These are phyloP conservation scores for Malassezia arunalokei DNA, from an alignment of 1,284 basidiomycete genomes.

Conservation along the genomic window DNA sequence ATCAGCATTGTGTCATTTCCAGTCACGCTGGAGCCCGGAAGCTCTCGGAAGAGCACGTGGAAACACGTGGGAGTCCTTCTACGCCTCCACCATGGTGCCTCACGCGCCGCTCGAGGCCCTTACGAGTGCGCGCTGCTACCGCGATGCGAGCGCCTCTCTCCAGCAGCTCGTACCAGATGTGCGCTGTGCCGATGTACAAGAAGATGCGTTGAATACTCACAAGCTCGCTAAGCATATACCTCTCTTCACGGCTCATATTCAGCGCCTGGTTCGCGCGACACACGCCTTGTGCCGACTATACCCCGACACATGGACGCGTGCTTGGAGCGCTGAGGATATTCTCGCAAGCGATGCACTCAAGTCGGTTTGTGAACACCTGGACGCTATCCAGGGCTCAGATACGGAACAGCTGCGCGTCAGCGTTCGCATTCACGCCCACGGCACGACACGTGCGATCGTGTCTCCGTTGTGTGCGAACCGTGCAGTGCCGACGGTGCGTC, in stretches of 20 bases:
- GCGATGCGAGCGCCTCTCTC: neutral
- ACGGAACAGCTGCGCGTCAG: slow-evolving; percentile 7
- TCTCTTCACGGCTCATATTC: slow-evolving; percentile 9
- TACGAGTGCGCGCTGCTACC: slow-evolving; percentile 11
- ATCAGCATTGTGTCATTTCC: slow-evolving; percentile 11
- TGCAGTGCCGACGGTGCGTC: neutral
- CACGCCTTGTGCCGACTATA: neutral
- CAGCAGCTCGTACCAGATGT: too few relatives aligned
- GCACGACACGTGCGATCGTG: slow-evolving; percentile 1
- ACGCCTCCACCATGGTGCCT: neutral
- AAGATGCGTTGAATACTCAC: neutral
- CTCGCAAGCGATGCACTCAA: neutral
- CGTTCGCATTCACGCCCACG: slow-evolving; percentile 1
- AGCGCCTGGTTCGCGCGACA: slow-evolving; percentile 2
- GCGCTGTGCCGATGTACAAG: neutral
- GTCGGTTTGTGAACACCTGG: neutral
- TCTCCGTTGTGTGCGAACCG: neutral
- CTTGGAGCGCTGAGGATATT: neutral
- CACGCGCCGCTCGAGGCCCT: slow-evolving; percentile 5
- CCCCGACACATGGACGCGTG: slow-evolving; percentile 1
- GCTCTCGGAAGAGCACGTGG: slow-evolving; percentile 7
- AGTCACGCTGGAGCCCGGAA: slow-evolving; percentile 4
- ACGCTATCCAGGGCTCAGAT: slow-evolving; percentile 2
- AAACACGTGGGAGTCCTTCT: slow-evolving; percentile 3
- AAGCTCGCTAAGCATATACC: slow-evolving; percentile 14